phyloP scores from a whole-genome alignment of 164 flowering plant species.

The Magnolia kwangsiensis region DNA sequence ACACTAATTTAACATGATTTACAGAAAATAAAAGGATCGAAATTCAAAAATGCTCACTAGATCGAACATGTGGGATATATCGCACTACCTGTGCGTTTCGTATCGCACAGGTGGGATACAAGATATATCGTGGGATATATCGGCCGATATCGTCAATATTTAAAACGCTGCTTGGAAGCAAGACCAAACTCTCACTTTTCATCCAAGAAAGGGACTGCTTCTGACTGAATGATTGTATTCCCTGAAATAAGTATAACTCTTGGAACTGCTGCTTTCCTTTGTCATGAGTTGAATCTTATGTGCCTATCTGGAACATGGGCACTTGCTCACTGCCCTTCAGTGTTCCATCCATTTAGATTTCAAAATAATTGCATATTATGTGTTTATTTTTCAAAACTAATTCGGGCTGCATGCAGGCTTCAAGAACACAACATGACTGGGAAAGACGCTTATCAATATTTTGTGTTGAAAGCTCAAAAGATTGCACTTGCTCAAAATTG shows the following conservation, averaged over 20 bases:
- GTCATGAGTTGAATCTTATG: not conserved
- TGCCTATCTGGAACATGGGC: not conserved
- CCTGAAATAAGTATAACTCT: not conserved
- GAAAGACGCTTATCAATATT: constrained; percentile 84
- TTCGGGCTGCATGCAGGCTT: constrained; percentile 55
- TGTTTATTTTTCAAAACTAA: constrained; percentile 1
- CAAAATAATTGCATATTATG: not conserved
- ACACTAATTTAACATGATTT: no score
- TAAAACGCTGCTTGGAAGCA: no score
- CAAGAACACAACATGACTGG: constrained; percentile 58
- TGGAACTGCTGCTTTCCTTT: not conserved
- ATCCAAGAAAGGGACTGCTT: not conserved
- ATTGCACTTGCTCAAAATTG: constrained; percentile 64
- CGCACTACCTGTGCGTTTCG: no score
- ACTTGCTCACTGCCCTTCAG: not conserved
- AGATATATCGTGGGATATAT: no score
- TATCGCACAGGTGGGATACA: no score
- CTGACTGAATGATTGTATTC: not conserved
- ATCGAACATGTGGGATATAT: no score
- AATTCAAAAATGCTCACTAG: no score
- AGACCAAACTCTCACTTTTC: no score
- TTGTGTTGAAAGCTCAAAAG: constrained; percentile 83
- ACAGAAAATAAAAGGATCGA: no score
- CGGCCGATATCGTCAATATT: no score
- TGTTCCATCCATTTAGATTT: not conserved